These are phyloP conservation scores for Neonectria faginata DNA, from an alignment of 2,329 filamentous ascomycete species.

Conservation along the genomic window DNA sequence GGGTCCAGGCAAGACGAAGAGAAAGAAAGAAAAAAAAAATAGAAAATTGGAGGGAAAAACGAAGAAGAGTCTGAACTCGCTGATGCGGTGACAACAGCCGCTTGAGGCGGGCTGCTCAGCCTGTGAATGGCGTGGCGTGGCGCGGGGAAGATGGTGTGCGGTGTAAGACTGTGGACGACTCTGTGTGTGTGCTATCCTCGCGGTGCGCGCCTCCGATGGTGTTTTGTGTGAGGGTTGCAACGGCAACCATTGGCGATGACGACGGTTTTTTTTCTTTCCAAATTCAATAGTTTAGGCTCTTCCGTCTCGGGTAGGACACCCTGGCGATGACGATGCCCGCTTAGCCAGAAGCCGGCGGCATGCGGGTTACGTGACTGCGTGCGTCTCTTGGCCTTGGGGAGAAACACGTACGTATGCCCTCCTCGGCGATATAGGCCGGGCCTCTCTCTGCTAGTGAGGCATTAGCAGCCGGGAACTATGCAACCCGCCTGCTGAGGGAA, in stretches of 20 bases:
- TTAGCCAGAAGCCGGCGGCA: constrained; percentile 4
- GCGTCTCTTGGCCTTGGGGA: background rate
- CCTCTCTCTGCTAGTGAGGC: background rate
- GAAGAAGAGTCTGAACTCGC: background rate
- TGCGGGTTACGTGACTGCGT: constrained; percentile 9
- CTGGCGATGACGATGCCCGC: constrained; percentile 19
- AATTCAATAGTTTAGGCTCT: background rate
- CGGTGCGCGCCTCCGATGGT: background rate
- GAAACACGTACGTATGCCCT: constrained; percentile 16
- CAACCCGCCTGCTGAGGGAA: background rate
- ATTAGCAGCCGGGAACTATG: constrained; percentile 4
- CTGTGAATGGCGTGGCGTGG: constrained; percentile 13
- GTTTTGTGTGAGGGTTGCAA: constrained; percentile 10
- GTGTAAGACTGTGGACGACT: constrained; percentile 2
- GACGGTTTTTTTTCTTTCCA: constrained; percentile 1
- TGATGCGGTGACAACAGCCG: constrained; percentile 4
- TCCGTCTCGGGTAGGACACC: constrained; percentile 13
- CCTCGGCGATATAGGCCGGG: background rate
- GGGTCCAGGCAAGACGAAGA: background rate
- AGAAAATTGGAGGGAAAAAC: background rate
- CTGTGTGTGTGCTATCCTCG: background rate
- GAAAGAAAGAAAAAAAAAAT: background rate
- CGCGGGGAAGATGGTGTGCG: constrained; percentile 17
- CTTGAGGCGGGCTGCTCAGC: constrained; percentile 13
- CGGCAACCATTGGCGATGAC: constrained; percentile 6